Percentiles rank a stretch among this genome's conserved stretches.
phyloP scores from a whole-genome alignment of 768 basidiomycete species.

The Phylloporus arenicola region DNA sequence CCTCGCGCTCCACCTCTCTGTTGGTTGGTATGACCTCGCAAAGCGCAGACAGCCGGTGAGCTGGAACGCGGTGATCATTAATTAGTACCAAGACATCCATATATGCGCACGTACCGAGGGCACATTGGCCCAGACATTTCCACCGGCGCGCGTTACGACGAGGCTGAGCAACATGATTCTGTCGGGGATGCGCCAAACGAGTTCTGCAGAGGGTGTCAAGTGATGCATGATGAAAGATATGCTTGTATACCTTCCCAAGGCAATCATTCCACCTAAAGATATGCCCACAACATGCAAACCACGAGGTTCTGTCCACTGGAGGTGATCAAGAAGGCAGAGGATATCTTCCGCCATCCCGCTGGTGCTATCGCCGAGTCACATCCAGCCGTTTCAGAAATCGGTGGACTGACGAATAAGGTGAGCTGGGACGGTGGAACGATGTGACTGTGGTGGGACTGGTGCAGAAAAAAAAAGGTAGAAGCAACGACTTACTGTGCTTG shows the following conservation, averaged over 20 bases:
- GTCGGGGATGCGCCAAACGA: conserved; percentile 59
- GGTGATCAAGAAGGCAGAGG: conserved; percentile 57
- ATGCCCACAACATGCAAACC: conserved; percentile 67
- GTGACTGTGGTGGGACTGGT: no score
- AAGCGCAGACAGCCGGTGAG: conserved; percentile 36
- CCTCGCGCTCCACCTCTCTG: conserved; percentile 52
- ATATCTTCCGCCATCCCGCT: conserved; percentile 74
- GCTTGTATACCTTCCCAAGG: conserved; percentile 52
- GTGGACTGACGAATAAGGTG: conserved; percentile 66
- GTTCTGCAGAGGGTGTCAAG: conserved; percentile 39
- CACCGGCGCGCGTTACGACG: conserved; percentile 66
- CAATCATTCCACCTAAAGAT: conserved; percentile 82
- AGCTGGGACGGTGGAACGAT: no score
- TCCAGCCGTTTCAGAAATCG: not conserved
- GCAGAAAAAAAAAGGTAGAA: no score
- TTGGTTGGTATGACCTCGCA: conserved; percentile 46
- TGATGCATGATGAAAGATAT: not conserved
- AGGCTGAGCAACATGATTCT: conserved; percentile 64
- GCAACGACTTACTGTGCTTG: no score
- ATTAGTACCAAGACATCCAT: not conserved
- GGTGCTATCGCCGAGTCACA: conserved; percentile 40
- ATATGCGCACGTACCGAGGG: conserved; percentile 47
- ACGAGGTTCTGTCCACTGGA: conserved; percentile 63
- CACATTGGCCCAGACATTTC: conserved; percentile 50
- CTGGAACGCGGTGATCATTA: conserved; percentile 23